A percentile compares a stretch with the other conserved stretches of the same genome.
phyloP scores from a whole-genome alignment of 441 rosid genomes.

The Populus hybrid region DNA sequence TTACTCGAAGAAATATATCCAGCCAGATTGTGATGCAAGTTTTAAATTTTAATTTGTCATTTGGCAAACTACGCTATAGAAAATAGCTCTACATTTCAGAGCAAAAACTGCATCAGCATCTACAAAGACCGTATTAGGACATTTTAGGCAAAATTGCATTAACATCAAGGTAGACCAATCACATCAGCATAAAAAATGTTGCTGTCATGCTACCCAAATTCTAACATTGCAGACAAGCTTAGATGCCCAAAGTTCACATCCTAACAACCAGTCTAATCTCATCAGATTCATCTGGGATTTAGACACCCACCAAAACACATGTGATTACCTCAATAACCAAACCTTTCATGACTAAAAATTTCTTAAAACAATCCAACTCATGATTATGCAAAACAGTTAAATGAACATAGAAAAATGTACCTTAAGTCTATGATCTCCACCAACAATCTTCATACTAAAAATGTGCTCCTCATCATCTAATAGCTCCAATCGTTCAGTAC shows the following conservation, averaged over 20 bases:
- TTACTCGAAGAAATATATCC: neutral
- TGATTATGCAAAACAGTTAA: neutral
- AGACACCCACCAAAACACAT: neutral
- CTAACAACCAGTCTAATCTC: neutral
- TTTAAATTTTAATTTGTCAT: neutral
- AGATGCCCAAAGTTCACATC: neutral
- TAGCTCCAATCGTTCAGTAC: slow-evolving; percentile 72
- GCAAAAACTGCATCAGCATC: neutral
- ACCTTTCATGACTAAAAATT: neutral
- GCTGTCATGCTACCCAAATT: neutral
- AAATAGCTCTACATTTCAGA: neutral
- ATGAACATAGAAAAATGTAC: slow-evolving; percentile 21
- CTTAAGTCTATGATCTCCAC: slow-evolving; percentile 88
- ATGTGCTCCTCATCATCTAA: slow-evolving; percentile 80
- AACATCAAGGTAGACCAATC: neutral
- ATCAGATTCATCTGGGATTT: neutral
- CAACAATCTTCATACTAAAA: slow-evolving; percentile 66
- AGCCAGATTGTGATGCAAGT: neutral
- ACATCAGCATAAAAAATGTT: neutral
- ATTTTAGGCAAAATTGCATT: neutral
- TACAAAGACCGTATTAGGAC: neutral
- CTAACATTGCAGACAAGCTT: neutral
- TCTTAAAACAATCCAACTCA: slow-evolving; percentile 13
- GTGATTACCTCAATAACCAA: neutral
- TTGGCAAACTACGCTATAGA: neutral